Evolutionary conservation across 495 filamentous ascomycete species (phyloP).

Genomic region (Penicillium cosmopolitanum): DNA sequence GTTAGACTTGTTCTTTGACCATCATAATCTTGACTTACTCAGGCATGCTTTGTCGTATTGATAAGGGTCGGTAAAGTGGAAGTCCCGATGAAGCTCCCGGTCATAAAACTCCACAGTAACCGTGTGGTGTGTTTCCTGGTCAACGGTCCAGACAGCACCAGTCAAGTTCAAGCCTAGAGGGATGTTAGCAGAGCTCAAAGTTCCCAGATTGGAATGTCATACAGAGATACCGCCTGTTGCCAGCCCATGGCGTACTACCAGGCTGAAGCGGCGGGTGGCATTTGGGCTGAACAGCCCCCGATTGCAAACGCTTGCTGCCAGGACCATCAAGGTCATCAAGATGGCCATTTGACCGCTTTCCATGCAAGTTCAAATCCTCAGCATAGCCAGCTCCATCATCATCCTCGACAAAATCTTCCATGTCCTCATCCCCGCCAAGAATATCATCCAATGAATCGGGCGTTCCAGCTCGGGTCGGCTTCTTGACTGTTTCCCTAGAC

Average conservation of each 20-base stretch:
- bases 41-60: conserved; percentile 95
- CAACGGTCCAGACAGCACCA: conserved; percentile 95
- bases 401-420: conserved; percentile 87
- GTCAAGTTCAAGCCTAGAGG: conserved; percentile 74
- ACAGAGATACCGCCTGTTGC: conserved; percentile 91
- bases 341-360: conserved; percentile 61
- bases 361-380: conserved; percentile 61
- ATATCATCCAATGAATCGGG: conserved; percentile 65
- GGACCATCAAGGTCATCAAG: conserved; percentile 50
- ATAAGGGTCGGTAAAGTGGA: conserved; percentile 94
- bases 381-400: conserved; percentile 94
- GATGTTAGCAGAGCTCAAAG: conserved; percentile 26
- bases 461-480: conserved; percentile 46
- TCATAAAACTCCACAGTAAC: conserved; percentile 98
- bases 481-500: conserved; percentile 51
- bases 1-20: conserved; percentile 22
- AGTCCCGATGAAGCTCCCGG: conserved; percentile 85
- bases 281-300: conserved; percentile 61
- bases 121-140: conserved; percentile 92
- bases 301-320: conserved; percentile 65
- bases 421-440: conserved; percentile 50
- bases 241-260: conserved; percentile 92
- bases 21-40: conserved; percentile 42
- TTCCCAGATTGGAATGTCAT: conserved; percentile 18
- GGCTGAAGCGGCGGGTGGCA: conserved; percentile 87